Percentiles rank a stretch among this genome's conserved stretches.
phyloP scores from a whole-genome alignment of 495 filamentous ascomycete genomes.

The Annulohypoxylon bovei region DNA sequence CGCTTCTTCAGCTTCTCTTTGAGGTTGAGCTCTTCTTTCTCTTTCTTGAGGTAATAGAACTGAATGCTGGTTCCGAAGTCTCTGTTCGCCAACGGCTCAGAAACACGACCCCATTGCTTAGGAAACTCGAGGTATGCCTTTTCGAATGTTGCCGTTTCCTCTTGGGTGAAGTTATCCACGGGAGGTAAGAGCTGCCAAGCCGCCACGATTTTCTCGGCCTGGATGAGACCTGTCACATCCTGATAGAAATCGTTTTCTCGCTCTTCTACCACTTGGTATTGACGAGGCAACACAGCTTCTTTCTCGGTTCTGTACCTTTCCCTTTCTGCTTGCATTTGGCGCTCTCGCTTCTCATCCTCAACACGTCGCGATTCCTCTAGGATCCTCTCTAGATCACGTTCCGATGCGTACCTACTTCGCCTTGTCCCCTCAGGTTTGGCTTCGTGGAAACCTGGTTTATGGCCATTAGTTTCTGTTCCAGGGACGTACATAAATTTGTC shows the following conservation, averaged over 20 bases:
- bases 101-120: constrained; percentile 93
- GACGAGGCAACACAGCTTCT: constrained; percentile 85
- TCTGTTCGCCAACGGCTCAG: constrained; percentile 73
- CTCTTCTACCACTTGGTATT: constrained; percentile 67
- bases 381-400: constrained; percentile 80
- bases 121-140: constrained; percentile 81
- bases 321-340: constrained; percentile 72
- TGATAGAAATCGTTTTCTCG: constrained; percentile 66
- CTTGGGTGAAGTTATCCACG: constrained; percentile 81
- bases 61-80: constrained; percentile 88
- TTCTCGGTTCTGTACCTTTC: constrained; percentile 80
- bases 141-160: constrained; percentile 81
- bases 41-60: constrained; percentile 95
- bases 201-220: constrained; percentile 70
- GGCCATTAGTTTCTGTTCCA: constrained; percentile 37
- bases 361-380: constrained; percentile 80
- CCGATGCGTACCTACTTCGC: constrained; percentile 67
- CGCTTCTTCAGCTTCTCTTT: constrained; percentile 83
- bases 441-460: constrained; percentile 56
- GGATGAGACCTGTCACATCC: constrained; percentile 77
- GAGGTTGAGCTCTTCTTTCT: constrained; percentile 86
- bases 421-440: constrained; percentile 70
- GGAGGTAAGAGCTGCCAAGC: constrained; percentile 79
- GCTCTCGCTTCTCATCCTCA: constrained; percentile 76
- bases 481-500: constrained; percentile 51